Conservation (phyloP, 2,329 filamentous ascomycete species). For the Colletotrichum sp. region DNA sequence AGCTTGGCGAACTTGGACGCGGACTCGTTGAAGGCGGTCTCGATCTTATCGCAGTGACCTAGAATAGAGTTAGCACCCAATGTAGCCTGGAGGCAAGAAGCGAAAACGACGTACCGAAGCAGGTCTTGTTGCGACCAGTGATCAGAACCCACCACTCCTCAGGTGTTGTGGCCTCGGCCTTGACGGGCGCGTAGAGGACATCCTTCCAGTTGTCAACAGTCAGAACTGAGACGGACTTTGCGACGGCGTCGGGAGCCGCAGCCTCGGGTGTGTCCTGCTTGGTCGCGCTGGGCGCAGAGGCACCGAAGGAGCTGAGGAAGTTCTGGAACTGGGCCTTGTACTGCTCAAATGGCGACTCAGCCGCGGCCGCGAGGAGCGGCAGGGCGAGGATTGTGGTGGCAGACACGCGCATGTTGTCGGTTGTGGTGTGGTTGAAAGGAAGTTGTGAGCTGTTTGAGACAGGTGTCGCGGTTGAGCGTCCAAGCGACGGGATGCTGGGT, state of each 20-base stretch:
- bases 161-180: constrained; percentile 61
- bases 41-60: constrained; percentile 70
- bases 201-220: constrained; percentile 75
- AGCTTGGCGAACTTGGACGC: constrained; percentile 66
- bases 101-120: constrained; percentile 55
- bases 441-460: background rate
- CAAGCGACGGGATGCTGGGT: background rate
- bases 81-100: constrained; percentile 12
- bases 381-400: constrained; percentile 56
- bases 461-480: constrained; percentile 13
- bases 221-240: constrained; percentile 54
- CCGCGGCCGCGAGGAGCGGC: constrained; percentile 58
- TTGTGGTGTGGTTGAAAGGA: constrained; percentile 15
- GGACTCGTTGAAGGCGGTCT: constrained; percentile 71
- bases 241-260: constrained; percentile 43
- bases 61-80: constrained; percentile 20
- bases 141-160: constrained; percentile 80
- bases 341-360: constrained; percentile 57
- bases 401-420: constrained; percentile 60
- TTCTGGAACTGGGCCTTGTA: constrained; percentile 69
- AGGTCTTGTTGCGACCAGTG: constrained; percentile 80
- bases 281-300: constrained; percentile 55
- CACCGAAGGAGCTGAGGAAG: constrained; percentile 65
- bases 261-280: constrained; percentile 43
- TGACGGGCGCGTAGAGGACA: constrained; percentile 66